A percentile compares a stretch with the other conserved stretches of the same genome.
Evolutionary conservation across 257 asterid genomes (phyloP).

Genomic region (Parsonsia alboflavescens): DNA sequence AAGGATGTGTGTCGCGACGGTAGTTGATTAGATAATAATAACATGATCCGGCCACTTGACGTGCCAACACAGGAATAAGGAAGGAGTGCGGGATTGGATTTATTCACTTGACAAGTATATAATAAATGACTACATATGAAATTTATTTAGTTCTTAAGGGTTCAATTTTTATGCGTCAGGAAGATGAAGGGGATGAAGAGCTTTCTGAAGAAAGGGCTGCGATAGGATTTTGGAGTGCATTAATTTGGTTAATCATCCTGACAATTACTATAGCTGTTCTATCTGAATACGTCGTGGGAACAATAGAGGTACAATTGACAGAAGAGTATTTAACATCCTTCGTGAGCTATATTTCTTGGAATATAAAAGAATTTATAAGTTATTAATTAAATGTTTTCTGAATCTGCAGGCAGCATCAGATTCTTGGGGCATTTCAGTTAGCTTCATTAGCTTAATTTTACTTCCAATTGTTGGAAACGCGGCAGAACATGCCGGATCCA

Average conservation of each 20-base stretch:
- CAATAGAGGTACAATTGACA: constrained; percentile 35
- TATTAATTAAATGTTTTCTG: not conserved
- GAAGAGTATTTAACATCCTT: too few relatives aligned
- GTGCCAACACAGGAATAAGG: too few relatives aligned
- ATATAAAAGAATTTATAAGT: too few relatives aligned
- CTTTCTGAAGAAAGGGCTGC: constrained; percentile 24
- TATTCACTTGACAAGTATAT: too few relatives aligned
- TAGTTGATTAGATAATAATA: too few relatives aligned
- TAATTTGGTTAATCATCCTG: constrained; percentile 35
- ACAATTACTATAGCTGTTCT: constrained; percentile 30
- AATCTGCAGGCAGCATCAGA: constrained; percentile 33
- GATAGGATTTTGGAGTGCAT: constrained; percentile 40
- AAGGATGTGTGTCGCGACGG: too few relatives aligned
- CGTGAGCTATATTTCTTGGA: too few relatives aligned
- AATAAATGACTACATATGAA: too few relatives aligned
- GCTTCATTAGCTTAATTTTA: constrained; percentile 43
- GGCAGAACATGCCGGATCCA: constrained; percentile 45
- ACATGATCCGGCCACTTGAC: too few relatives aligned
- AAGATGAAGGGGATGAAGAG: constrained; percentile 18
- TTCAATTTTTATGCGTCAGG: not conserved
- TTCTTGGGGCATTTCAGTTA: constrained; percentile 44
- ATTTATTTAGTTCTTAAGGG: too few relatives aligned
- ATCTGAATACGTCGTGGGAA: constrained; percentile 42
- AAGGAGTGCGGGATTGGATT: too few relatives aligned
- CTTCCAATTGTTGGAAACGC: constrained; percentile 51